phyloP scores from a whole-genome alignment of 306 rosid species.

The Pterocarpus macrocarpus region DNA sequence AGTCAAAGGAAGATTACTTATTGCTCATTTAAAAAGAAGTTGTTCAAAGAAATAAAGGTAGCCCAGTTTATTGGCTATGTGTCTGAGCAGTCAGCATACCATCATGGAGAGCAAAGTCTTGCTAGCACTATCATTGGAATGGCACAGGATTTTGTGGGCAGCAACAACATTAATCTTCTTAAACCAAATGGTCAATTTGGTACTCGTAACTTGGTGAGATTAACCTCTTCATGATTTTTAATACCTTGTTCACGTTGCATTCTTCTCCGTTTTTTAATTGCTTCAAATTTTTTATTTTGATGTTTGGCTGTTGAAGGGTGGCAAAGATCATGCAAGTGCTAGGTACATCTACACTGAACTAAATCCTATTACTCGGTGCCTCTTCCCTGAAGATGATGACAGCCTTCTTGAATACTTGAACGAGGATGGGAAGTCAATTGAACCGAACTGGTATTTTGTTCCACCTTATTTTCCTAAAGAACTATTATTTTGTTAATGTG shows the following conservation, averaged over 20 bases:
- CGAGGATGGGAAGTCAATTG: constrained; percentile 89
- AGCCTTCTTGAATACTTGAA: constrained; percentile 86
- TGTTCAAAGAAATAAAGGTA: constrained; percentile 87
- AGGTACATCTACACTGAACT: constrained; percentile 83
- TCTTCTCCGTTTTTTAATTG: background rate
- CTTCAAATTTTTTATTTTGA: background rate
- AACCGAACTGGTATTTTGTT: constrained; percentile 78
- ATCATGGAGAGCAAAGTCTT: constrained; percentile 96
- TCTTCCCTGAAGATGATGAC: constrained; percentile 87
- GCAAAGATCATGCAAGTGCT: constrained; percentile 93
- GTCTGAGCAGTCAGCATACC: constrained; percentile 92
- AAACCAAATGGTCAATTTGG: constrained; percentile 97
- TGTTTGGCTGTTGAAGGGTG: constrained; percentile 64
- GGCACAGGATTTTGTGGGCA: constrained; percentile 97
- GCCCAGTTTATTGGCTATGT: constrained; percentile 95
- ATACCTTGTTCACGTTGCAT: background rate
- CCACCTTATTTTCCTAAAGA: background rate
- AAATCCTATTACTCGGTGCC: constrained; percentile 68
- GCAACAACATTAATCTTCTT: constrained; percentile 90
- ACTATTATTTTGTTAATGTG: background rate
- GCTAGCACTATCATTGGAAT: constrained; percentile 86
- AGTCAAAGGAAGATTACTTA: constrained; percentile 93
- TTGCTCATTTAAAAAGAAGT: constrained; percentile 87
- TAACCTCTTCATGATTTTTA: background rate
- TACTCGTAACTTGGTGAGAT: constrained; percentile 82